Evolutionary conservation across 2,329 filamentous ascomycete genomes (phyloP).

Genomic region (Sporothrix inflata): DNA sequence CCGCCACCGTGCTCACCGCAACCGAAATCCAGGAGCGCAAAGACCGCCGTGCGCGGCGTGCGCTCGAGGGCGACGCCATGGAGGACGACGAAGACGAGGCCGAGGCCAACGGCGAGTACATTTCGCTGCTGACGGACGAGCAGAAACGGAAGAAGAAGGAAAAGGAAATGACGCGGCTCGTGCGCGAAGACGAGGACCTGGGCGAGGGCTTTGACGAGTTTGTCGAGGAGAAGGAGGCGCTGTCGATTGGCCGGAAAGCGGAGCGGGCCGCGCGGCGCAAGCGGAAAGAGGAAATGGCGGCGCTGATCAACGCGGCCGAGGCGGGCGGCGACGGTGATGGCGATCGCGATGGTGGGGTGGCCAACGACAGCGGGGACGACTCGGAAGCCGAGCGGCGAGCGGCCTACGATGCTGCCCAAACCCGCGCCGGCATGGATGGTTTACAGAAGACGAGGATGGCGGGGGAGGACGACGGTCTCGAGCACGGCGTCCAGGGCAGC

Average conservation of each 20-base stretch:
- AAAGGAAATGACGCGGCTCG: slow-evolving; percentile 72
- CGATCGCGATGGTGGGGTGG: slow-evolving; percentile 68
- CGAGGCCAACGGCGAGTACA: slow-evolving; percentile 41
- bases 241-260: slow-evolving; percentile 77
- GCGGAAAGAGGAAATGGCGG: slow-evolving; percentile 77
- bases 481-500: slow-evolving; percentile 27
- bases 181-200: slow-evolving; percentile 86
- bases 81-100: slow-evolving; percentile 59
- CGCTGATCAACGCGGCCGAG: slow-evolving; percentile 80
- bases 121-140: slow-evolving; percentile 39
- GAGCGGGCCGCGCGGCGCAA: slow-evolving; percentile 70
- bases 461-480: slow-evolving; percentile 43
- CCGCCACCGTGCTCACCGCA: slow-evolving; percentile 69
- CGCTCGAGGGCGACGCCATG: slow-evolving; percentile 68
- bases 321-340: slow-evolving; percentile 50
- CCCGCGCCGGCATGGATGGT: slow-evolving; percentile 81
- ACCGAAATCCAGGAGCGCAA: slow-evolving; percentile 91
- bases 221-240: slow-evolving; percentile 74
- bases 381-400: slow-evolving; percentile 72
- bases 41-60: slow-evolving; percentile 79
- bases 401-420: slow-evolving; percentile 87
- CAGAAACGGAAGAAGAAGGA: slow-evolving; percentile 49
- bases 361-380: slow-evolving; percentile 67
- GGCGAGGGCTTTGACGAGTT: slow-evolving; percentile 93
- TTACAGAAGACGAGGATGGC: slow-evolving; percentile 52